Evolutionary conservation across 2,329 filamentous ascomycete species (phyloP), one percentile per base, ranked within the genome.

Genomic region (Thelonectria blattea): DNA sequence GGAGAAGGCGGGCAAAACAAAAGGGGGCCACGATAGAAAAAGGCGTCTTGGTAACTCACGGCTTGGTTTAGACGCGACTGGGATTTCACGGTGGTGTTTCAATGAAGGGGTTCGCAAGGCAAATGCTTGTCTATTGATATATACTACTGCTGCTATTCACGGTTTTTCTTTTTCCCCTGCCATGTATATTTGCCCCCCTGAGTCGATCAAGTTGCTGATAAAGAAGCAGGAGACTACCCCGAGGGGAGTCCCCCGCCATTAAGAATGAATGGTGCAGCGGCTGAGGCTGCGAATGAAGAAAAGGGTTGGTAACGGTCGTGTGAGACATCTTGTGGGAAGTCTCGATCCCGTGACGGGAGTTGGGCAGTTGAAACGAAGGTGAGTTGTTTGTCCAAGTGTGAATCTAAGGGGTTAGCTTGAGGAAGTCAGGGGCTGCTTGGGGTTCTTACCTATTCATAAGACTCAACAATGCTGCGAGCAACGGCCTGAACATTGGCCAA

Each of bases 381-480:
- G 14, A 39, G 47, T 24, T 24, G 22, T 3, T 24, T 24, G 22
- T 7, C 20, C 30, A 24, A 34, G 52, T 68, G 14, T 17, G 9
- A 42, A 18, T 42, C 43, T 17, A 14, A n/a, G 3, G 14, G 17
- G 11, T 46, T 48, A 41, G 15, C 15, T 3, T 3, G 12, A 30
- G 30, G 20, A 4, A 27, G 22, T 10, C 4, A 43, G n/a, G 9
- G 18, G n/a, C 4, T 15, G 9, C 10, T 34, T 11, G 10, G 7
- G 1, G 20, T n/a, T 27, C 63, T 62, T 39, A 67, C 58, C 64
- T 66, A 73, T 52, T 65, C 58, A 37, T 67, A 60, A 4, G 61
- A 55, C 1, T 71, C 68, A 17, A 72, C 30, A 45, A 76, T 69
- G 52, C 58, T 60, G 8, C 68, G 68, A 43, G 74, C 74, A 51